These are phyloP conservation scores for Ceriops zippeliana DNA, from an alignment of 345 rosid species.

Conservation along the genomic window DNA sequence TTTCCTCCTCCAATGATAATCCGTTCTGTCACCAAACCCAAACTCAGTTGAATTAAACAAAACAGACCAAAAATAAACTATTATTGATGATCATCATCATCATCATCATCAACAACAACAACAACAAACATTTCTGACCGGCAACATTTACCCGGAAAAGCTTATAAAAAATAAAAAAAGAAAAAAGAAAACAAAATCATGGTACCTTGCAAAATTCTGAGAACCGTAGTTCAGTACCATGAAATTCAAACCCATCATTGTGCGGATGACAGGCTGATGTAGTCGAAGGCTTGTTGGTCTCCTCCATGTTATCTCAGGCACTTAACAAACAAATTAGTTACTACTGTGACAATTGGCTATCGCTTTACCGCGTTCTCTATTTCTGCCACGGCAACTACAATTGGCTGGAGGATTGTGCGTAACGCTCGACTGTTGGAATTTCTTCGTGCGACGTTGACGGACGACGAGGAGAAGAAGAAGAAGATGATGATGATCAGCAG, in stretches of 20 bases:
- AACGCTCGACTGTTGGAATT: no score
- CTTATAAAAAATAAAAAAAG: background rate
- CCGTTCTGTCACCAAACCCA: conserved; percentile 46
- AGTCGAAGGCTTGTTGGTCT: conserved; percentile 15
- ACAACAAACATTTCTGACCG: background rate
- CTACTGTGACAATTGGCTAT: no score
- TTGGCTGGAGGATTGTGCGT: no score
- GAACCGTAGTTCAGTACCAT: conserved; percentile 40
- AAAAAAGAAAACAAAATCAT: background rate
- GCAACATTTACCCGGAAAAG: background rate
- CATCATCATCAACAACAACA: no score
- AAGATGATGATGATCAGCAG: no score
- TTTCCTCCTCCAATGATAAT: conserved; percentile 52
- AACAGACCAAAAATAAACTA: background rate
- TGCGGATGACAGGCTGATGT: conserved; percentile 16
- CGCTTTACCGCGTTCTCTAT: no score
- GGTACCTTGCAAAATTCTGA: conserved; percentile 49
- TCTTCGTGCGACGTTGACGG: no score
- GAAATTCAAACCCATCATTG: conserved; percentile 20
- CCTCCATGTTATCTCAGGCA: conserved; percentile 24
- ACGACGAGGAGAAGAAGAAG: no score
- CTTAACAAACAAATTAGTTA: no score
- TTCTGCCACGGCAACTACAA: no score
- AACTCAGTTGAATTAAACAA: background rate
- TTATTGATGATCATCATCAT: no score